Evolutionary conservation across 2,329 filamentous ascomycete genomes (phyloP), one percentile per base, ranked within the genome.

Genomic region (Fusarium verrucosum): DNA sequence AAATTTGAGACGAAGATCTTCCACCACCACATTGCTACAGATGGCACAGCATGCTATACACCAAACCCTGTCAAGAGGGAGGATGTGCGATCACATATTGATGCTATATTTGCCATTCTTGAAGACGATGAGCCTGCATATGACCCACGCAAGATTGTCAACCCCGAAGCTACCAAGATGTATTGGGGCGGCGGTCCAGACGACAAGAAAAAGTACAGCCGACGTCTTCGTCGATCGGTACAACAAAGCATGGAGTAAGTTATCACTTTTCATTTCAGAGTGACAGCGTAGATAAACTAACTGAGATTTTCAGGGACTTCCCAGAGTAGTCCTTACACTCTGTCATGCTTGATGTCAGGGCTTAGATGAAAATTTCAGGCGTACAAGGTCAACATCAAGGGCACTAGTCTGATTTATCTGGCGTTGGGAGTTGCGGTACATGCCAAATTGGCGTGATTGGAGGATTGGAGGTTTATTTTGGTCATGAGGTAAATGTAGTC

Each of bases 81-180:
- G 61, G 93, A 97, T 70, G 87, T 94, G 70, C 87, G 86, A 59
- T 87, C 89, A 4, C 94, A 98, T 68, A 89, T 99, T 38, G 89
- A 96, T 52, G 91, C 90, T 6, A 90, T 98, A 53, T 87, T 97
- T 62, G 83, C 85, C 8, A 85, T 89, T 1, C 82, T 98, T n/a
- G 93, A 97, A 73, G 94, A 98, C 53, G 92, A 96, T 59, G 84
- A 87, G 3, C 92, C 94, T 0, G 89, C 91, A 0, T 98, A 96
- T 73, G 95, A 99, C 73, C 95, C 95, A 1, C 86, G 94, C 41
- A 94, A 92, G 11, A 85, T 92, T 28, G 92, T 98, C 33, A 90
- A 97, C 65, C 90, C 89, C 0, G 94, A 97, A 71, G 93, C 94
- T 3, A 89, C 91, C 36, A 92, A 89, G 75, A 81, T 98, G 41